Evolutionary conservation across 1,284 basidiomycete genomes (phyloP).

Genomic region (Peniophora sp.): DNA sequence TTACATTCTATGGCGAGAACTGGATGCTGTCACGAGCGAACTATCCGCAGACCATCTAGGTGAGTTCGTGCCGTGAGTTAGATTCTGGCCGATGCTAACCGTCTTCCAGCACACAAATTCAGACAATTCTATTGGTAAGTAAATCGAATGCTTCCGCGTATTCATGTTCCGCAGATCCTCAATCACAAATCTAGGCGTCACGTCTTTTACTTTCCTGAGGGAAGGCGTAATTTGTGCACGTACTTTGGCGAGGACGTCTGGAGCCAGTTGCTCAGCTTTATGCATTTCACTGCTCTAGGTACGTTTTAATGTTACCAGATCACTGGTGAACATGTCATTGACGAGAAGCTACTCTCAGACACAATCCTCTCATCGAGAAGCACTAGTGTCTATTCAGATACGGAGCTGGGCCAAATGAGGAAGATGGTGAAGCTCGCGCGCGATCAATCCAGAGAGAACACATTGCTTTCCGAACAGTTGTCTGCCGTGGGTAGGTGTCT

Average conservation of each 20-base stretch:
- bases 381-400: neutral
- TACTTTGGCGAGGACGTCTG: too few species aligned
- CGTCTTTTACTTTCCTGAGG: too few species aligned
- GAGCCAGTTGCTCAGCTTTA: too few species aligned
- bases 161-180: neutral
- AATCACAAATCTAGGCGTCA: neutral
- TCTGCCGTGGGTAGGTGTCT: neutral
- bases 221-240: too few species aligned
- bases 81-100: neutral
- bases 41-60: neutral
- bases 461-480: neutral
- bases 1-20: constrained; percentile 12
- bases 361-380: neutral
- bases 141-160: neutral
- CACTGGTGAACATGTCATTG: too few species aligned
- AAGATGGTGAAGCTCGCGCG: neutral
- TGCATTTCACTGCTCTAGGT: neutral
- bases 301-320: neutral
- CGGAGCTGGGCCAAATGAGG: neutral
- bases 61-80: neutral
- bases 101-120: neutral
- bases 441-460: neutral
- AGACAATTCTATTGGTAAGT: neutral
- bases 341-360: neutral
- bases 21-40: neutral